Conservation (phyloP, 306 rosid species). For the Chamaecrista fasciculata region DNA sequence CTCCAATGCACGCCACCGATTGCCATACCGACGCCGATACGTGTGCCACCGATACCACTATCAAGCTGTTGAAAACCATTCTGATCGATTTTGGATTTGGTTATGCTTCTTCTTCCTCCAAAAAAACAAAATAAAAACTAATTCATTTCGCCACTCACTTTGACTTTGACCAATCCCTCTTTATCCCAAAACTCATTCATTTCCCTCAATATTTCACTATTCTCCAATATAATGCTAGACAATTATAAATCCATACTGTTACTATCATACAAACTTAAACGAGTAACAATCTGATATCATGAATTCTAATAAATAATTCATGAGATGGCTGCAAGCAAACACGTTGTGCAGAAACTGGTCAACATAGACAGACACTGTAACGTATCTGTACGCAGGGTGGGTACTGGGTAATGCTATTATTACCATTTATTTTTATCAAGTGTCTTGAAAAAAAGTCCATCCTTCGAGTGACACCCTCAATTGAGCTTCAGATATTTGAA, state of each 20-base stretch:
- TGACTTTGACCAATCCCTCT: background rate
- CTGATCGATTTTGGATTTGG: too few relatives aligned
- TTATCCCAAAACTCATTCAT: background rate
- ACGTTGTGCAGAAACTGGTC: background rate
- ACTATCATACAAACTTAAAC: background rate
- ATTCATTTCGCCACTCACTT: too few relatives aligned
- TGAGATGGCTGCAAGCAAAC: background rate
- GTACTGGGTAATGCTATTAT: too few relatives aligned
- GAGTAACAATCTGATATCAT: background rate
- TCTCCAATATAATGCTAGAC: background rate
- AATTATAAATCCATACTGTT: background rate
- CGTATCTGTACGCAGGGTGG: too few relatives aligned
- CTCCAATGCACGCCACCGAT: slow-evolving; percentile 49
- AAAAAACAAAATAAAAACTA: too few relatives aligned
- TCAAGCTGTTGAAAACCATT: slow-evolving; percentile 69
- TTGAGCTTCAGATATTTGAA: background rate
- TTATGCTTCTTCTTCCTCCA: background rate
- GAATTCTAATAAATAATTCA: background rate
- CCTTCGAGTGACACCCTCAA: background rate
- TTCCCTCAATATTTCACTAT: background rate
- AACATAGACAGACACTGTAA: too few relatives aligned
- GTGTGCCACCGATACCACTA: slow-evolving; percentile 66
- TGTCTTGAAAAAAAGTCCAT: too few relatives aligned
- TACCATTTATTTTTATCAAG: too few relatives aligned
- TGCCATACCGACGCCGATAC: slow-evolving; percentile 71